Evolutionary conservation across 805 yeast genomes (phyloP), one percentile per base, ranked within the genome.

Genomic region (Metschnikowia picachoensis): DNA sequence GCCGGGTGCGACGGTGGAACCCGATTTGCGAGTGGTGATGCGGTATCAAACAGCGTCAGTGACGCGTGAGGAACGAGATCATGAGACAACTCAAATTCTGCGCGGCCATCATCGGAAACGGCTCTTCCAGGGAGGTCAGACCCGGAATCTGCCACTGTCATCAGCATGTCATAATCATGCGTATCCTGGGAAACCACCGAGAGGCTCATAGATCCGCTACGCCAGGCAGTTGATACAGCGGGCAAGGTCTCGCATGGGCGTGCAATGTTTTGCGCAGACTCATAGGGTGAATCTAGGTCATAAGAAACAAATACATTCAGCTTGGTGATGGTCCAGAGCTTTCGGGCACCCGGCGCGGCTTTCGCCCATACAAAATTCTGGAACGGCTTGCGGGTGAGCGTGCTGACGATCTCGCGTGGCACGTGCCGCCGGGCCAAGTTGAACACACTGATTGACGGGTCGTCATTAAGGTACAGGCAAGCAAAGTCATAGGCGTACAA

Each of bases 391-490:
- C 55, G 52, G 1, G 80, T 74, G 28, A 74, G 66, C 29, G 78
- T 72, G 70, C 82, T 81, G 8, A 73, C 60, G 8, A 87, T 59
- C n/a, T 84, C 89, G 9, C 75, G 73, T 1, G 97, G 96, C 17
- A 90, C 77, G 59, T 77, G 84, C 53, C 82, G 86, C 51, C 96
- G 71, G 32, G 75, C 74, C 41, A 88, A 69, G 36, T 82, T 82
- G 76, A 87, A 88, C 4, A 88, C 74, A 40, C 84, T 80, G 6
- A 86, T 73, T 29, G 79, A 76, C 2, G 85, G 78, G 56, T 85
- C 95, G 57, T 85, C 90, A 40, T 83, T 83, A 53, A 85, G 66
- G 46, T 82, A 85, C 60, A 85, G 83, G 33, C 84, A 75, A 0
- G 95, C 95, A 50, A 89, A 73, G 53, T 83, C 85, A 13, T 89